These are phyloP conservation scores for Pythium biforme DNA, from an alignment of 352 stramenopile species.

Conservation along the genomic window DNA sequence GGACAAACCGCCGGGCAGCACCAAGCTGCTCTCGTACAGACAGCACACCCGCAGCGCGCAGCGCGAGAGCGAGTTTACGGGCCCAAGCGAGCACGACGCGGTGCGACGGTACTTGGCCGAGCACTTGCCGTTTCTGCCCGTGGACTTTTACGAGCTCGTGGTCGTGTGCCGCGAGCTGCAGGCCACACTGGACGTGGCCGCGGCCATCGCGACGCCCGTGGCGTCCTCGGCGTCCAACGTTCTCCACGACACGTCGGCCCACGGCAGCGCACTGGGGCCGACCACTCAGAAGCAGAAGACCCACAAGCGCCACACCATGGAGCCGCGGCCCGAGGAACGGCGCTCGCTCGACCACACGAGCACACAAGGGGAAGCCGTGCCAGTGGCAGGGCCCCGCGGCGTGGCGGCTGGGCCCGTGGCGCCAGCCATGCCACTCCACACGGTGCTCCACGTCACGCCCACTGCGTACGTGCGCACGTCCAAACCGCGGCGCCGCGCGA, in stretches of 20 bases:
- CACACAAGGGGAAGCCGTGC: constrained; percentile 10
- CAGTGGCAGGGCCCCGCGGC: neutral
- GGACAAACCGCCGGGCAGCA: constrained; percentile 29
- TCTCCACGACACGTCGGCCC: constrained; percentile 6
- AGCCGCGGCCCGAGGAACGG: constrained; percentile 5
- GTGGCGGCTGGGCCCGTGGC: neutral
- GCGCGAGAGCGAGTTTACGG: constrained; percentile 51
- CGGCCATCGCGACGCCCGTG: constrained; percentile 18
- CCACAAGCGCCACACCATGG: neutral
- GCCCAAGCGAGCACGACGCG: constrained; percentile 53
- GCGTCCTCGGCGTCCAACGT: constrained; percentile 22
- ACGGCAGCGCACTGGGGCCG: constrained; percentile 2
- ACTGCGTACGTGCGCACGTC: neutral
- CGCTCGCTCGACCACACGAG: constrained; percentile 16
- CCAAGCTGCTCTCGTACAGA: constrained; percentile 50
- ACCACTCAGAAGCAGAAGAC: neutral
- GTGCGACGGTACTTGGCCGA: constrained; percentile 52
- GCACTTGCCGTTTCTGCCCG: constrained; percentile 66
- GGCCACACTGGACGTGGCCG: constrained; percentile 39
- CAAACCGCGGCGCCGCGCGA: constrained; percentile 20
- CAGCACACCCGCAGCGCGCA: constrained; percentile 69
- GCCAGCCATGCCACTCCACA: neutral
- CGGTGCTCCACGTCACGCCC: neutral
- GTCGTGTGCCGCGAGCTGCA: constrained; percentile 58
- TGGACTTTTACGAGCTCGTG: constrained; percentile 80